Conservation (phyloP, 2,329 filamentous ascomycete species). For the Fusarium goolgardi region DNA sequence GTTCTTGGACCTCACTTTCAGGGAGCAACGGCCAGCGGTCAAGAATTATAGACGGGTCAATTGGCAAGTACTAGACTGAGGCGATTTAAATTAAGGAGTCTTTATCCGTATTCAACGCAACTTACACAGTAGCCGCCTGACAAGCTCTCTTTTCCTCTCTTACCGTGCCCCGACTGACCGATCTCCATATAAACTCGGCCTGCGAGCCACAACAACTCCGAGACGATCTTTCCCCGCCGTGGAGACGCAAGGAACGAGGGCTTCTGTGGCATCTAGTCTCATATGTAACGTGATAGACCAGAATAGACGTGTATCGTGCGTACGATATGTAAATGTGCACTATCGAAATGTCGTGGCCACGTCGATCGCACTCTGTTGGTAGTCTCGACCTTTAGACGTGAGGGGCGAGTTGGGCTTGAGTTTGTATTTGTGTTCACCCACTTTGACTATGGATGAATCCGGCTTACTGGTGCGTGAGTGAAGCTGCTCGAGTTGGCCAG, state of each 20-base stretch:
- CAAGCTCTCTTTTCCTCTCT: conserved; percentile 1
- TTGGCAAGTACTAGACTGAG: background rate
- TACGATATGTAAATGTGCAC: conserved; percentile 1
- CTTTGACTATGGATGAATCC: conserved; percentile 13
- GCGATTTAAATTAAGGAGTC: conserved; percentile 28
- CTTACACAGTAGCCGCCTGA: conserved; percentile 8
- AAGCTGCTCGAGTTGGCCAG: background rate
- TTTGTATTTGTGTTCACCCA: conserved; percentile 21
- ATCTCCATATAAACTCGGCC: conserved; percentile 17
- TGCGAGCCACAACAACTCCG: conserved; percentile 29
- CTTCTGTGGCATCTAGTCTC: conserved; percentile 18
- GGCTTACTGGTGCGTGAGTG: background rate
- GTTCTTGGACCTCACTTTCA: conserved; percentile 12
- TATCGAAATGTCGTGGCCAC: conserved; percentile 26
- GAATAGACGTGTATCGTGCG: conserved; percentile 6
- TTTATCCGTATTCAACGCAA: background rate
- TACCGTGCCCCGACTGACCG: conserved; percentile 12
- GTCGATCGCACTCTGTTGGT: conserved; percentile 14
- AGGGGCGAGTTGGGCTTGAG: conserved; percentile 12
- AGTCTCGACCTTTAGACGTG: conserved; percentile 6
- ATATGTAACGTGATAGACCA: conserved; percentile 11
- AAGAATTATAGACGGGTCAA: conserved; percentile 15
- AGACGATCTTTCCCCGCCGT: conserved; percentile 27
- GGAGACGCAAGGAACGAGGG: conserved; percentile 31
- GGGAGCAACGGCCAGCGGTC: conserved; percentile 35